These are phyloP conservation scores for Ilex asprella DNA, from an alignment of 257 asterid genomes.

Conservation along the genomic window DNA sequence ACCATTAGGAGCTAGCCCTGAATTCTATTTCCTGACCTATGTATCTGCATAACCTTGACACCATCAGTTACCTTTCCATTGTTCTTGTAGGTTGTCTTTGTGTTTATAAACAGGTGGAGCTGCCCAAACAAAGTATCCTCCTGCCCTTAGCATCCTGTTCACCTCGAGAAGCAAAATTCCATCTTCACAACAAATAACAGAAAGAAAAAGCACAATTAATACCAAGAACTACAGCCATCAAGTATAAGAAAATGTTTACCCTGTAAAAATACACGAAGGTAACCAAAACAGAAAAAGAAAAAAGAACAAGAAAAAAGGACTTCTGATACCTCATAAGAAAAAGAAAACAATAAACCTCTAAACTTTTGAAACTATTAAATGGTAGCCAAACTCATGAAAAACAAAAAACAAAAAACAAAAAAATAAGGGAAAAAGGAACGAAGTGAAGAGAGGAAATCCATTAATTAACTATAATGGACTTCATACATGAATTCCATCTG, in stretches of 20 bases:
- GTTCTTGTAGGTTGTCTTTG: constrained; percentile 23
- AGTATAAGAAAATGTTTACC: background rate
- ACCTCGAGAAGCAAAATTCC: constrained; percentile 65
- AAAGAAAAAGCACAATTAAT: background rate
- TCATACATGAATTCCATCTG: no score
- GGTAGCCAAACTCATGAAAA: no score
- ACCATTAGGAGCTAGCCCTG: no score
- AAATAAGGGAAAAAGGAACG: no score
- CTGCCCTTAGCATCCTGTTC: constrained; percentile 62
- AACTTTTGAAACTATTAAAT: no score
- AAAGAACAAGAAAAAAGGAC: background rate
- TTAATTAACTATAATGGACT: no score
- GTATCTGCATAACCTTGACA: no score
- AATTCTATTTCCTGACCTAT: no score
- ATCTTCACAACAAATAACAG: constrained; percentile 25
- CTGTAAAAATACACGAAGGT: background rate
- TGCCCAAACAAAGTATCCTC: constrained; percentile 54
- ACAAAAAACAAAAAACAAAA: no score
- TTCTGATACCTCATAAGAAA: background rate
- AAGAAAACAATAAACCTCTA: background rate
- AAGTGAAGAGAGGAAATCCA: no score
- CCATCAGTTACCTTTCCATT: constrained; percentile 41
- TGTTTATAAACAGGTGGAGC: constrained; percentile 21
- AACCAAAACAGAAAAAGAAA: constrained; percentile 1
- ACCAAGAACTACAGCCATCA: no score